phyloP scores from a whole-genome alignment of 1,284 basidiomycete species.

The Flammula alnicola region DNA sequence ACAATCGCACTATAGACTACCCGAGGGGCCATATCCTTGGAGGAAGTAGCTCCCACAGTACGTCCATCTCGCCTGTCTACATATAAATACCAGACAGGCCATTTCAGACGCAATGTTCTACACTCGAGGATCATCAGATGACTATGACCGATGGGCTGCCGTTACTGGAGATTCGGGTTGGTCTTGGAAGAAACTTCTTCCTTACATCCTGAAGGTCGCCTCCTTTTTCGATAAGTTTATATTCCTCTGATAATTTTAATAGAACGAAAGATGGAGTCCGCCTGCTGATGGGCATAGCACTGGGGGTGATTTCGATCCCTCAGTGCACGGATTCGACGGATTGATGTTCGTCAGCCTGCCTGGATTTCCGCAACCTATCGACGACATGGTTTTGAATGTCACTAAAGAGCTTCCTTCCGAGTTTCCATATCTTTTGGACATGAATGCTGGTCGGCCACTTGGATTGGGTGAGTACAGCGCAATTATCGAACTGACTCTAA shows the following conservation, averaged over 20 bases:
- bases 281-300: conserved; percentile 36
- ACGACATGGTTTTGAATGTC: conserved; percentile 36
- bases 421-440: conserved; percentile 44
- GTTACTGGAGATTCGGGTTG: conserved; percentile 24
- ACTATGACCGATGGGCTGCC: conserved; percentile 2
- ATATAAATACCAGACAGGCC: background rate
- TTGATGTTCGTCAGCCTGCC: conserved; percentile 38
- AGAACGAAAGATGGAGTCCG: conserved; percentile 34
- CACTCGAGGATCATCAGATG: conserved; percentile 3
- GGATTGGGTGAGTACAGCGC: conserved; percentile 36
- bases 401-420: conserved; percentile 32
- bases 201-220: background rate
- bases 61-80: background rate
- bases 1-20: conserved; percentile 10
- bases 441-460: conserved; percentile 42
- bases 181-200: conserved; percentile 19
- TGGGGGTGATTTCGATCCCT: conserved; percentile 33
- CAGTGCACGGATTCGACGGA: conserved; percentile 37
- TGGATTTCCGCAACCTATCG: conserved; percentile 34
- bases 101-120: conserved; percentile 6
- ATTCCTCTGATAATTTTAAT: background rate
- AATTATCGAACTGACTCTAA: background rate
- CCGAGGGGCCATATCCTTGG: conserved; percentile 11
- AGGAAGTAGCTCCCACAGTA: conserved; percentile 15
- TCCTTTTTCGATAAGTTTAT: background rate